Evolutionary conservation across 495 filamentous ascomycete species (phyloP), one percentile per base, ranked within the genome.

Genomic region (Lasiosphaeris hirsuta): DNA sequence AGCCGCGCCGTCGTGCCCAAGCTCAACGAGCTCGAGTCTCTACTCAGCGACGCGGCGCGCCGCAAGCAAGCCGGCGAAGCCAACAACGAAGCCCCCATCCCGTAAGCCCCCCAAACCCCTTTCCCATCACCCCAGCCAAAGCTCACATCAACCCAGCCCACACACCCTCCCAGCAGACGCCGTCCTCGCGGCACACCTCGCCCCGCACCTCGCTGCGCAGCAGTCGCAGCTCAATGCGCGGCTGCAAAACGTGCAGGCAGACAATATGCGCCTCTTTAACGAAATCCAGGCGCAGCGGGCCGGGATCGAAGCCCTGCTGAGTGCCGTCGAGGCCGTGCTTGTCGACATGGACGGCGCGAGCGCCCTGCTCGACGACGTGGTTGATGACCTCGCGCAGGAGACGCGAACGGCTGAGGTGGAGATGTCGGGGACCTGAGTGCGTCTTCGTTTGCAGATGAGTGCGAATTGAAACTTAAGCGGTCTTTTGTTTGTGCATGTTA

Each of bases 21-120:
- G 43, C 74, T 98, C 54, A 97, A 98, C 76, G 85, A 87, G 63
- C 77, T 97, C 51, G 93, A 98, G 71, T 73, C 75, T 10, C 74
- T 96, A 44, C 80, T 94, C 34, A 75, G 69, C 17, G 90, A 90
- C 41, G 93, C 90, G 2, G 75, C 78, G 23, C 81, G 73, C 59
- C 72, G 73, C 58, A 75, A 88, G 62, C 83, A 78, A 13, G 7
- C 13, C 36, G 6, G 9, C 35, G 8, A 10, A 23, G 5, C 18
- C 34, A 15, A 8, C 38, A 30, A 30, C 34, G 42, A 47, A 9
- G n/a, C 19, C 4, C 73, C 78, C 0, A 54, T 78, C 18, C 74
- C 81, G 81, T 83, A 71, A 69, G 77, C 75, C 36, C 42, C 23
- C 15, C 14, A 15, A 13, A 13, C 15, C 19, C 7, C 36, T 4